A percentile compares a stretch with the other conserved stretches of the same genome.
Evolutionary conservation across 2,329 filamentous ascomycete genomes (phyloP).

Genomic region (Fusarium mundagurra): DNA sequence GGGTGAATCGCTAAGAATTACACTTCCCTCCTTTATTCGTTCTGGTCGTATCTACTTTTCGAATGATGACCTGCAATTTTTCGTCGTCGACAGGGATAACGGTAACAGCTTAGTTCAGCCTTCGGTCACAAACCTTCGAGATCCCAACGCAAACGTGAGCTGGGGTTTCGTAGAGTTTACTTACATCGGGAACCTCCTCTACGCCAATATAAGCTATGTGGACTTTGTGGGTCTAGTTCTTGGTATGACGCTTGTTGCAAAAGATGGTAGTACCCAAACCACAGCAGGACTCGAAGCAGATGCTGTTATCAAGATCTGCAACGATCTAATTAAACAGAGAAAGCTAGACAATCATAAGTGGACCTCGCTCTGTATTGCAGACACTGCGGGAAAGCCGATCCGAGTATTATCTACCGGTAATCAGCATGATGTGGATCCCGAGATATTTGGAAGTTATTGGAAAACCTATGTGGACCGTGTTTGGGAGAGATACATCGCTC

Average conservation of each 20-base stretch:
- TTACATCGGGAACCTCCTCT: background rate
- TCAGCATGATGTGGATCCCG: slow-evolving; percentile 48
- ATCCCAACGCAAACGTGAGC: slow-evolving; percentile 54
- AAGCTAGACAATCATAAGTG: slow-evolving; percentile 53
- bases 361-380: slow-evolving; percentile 55
- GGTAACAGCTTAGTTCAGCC: slow-evolving; percentile 58
- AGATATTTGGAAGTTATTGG: slow-evolving; percentile 55
- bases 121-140: slow-evolving; percentile 53
- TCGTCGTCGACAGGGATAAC: slow-evolving; percentile 46
- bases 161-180: slow-evolving; percentile 63
- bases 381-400: slow-evolving; percentile 48
- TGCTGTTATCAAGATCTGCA: slow-evolving; percentile 33
- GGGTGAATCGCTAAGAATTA: background rate
- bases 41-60: slow-evolving; percentile 58
- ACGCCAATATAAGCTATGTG: slow-evolving; percentile 42
- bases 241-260: slow-evolving; percentile 53
- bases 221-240: slow-evolving; percentile 56
- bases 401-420: slow-evolving; percentile 57
- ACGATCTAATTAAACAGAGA: slow-evolving; percentile 50
- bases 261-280: background rate
- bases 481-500: slow-evolving; percentile 52
- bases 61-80: slow-evolving; percentile 54
- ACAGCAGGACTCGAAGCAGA: background rate
- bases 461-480: slow-evolving; percentile 56
- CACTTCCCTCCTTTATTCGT: slow-evolving; percentile 51